Conservation (phyloP, 108 stramenopile species). For the Nitzschia palea region DNA sequence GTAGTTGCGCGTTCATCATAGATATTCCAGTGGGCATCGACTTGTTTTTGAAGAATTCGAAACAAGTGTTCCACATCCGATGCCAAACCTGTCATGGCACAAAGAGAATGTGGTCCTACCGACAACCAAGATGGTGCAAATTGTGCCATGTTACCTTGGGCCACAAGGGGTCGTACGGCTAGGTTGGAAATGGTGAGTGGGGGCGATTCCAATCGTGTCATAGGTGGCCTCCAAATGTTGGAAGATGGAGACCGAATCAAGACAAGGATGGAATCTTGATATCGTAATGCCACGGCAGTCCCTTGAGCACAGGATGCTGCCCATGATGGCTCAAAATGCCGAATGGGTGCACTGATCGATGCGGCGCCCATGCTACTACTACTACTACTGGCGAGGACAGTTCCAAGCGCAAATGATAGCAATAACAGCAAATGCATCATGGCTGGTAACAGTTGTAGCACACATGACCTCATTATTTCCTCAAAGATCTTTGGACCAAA, state of each 20-base stretch:
- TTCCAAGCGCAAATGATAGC: too few species aligned
- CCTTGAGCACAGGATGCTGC: slow-evolving; percentile 30
- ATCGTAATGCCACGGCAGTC: slow-evolving; percentile 23
- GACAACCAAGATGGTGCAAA: slow-evolving; percentile 29
- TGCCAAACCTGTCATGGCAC: slow-evolving; percentile 34
- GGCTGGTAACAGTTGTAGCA: too few species aligned
- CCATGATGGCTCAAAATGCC: slow-evolving; percentile 16
- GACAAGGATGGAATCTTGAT: slow-evolving; percentile 16
- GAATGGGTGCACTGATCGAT: slow-evolving; percentile 19
- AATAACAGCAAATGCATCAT: too few species aligned
- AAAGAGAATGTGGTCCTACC: slow-evolving; percentile 9
- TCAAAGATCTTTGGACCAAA: too few species aligned
- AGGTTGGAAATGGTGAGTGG: background rate
- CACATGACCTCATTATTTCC: too few species aligned
- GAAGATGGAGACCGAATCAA: slow-evolving; percentile 16
- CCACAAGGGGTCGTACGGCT: background rate
- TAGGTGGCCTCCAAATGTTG: slow-evolving; percentile 17
- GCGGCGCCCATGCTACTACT: too few species aligned
- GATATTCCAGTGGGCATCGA: slow-evolving; percentile 16
- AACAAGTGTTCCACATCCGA: slow-evolving; percentile 33
- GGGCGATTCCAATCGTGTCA: background rate
- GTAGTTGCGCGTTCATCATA: slow-evolving; percentile 20
- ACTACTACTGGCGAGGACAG: too few species aligned
- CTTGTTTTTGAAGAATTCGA: slow-evolving; percentile 20
- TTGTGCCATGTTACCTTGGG: background rate